Evolutionary conservation across 2,329 filamentous ascomycete species (phyloP), one percentile per base, ranked within the genome.

Genomic region (Cordyceps javanica): DNA sequence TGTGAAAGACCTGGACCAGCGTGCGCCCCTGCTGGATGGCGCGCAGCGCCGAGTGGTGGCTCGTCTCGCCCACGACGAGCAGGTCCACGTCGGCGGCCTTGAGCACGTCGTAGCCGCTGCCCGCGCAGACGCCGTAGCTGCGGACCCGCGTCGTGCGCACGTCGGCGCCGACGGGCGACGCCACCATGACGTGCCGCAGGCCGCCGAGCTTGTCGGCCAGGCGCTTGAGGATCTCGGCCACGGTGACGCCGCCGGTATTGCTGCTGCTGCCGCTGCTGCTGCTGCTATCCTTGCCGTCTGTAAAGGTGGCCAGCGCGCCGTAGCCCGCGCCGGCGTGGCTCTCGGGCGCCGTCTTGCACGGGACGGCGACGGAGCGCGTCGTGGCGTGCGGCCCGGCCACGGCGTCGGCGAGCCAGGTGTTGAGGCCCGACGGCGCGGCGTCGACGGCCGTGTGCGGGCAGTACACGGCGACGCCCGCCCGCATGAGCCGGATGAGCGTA

Each of bases 401-500:
- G 50, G 95, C 87, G 67, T 95, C 89, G 60, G 90, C 91, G 10
- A 99, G 85, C 93, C 93, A 99, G 70, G 96, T 90, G 68, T 92
- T 95, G 64, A 99, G 83, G 4, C 94, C 94, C 19, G 86, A 84
- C 1, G 86, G 83, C 0, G 90, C 90, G 39, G 91, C 91, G 72
- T 99, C 94, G 44, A 97, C 85, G 14, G 94, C 93, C 0, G 94
- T 99, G 74, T 99, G 94, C 0, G 94, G 94, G 63, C 88, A 91
- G 77, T 97, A 99, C 58, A 99, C 91, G 62, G 91, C 95, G 66
- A 99, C 91, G 36, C 93, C 92, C 70, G 89, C 85, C 62, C 90
- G 88, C 48, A 88, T 89, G 13, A 99, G 82, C 45, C 87, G 83
- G 4, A 99, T 80, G 32, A 99, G 82, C 7, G 90, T 90, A 44